Conservation (phyloP, 2,329 filamentous ascomycete species). For the Camillea tinctor region DNA sequence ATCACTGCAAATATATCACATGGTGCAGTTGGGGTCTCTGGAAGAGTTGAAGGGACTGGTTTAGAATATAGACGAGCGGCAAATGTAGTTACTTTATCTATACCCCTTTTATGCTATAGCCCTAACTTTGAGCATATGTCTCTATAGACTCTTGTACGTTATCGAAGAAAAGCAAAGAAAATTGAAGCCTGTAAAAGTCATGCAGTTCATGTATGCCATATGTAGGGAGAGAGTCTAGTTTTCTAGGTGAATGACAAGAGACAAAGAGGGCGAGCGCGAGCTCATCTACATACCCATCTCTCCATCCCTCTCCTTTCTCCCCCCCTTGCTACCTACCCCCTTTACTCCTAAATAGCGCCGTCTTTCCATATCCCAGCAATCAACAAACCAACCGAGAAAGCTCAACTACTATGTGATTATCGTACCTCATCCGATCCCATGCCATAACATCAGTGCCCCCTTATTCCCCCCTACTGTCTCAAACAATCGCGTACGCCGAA, state of each 20-base stretch:
- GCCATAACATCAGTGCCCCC: neutral
- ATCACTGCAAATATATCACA: too few species aligned
- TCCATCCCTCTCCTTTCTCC: neutral
- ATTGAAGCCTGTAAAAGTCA: neutral
- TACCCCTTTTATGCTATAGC: too few species aligned
- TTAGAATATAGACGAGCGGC: too few species aligned
- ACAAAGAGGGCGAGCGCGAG: neutral
- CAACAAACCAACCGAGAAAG: neutral
- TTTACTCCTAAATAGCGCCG: neutral
- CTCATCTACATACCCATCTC: neutral
- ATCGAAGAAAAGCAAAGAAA: too few species aligned
- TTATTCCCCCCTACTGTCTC: conserved; percentile 6
- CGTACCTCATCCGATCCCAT: too few species aligned
- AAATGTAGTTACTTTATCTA: too few species aligned
- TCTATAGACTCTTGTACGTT: too few species aligned
- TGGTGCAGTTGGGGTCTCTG: too few species aligned
- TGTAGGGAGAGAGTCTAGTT: neutral
- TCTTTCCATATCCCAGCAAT: neutral
- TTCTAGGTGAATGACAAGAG: too few species aligned
- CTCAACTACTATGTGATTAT: neutral
- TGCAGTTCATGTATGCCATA: neutral
- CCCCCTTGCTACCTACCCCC: neutral
- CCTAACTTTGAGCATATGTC: neutral
- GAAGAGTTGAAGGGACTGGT: too few species aligned
- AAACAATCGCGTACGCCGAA: conserved; percentile 82